Evolutionary conservation across 176 grass and related monocot genomes (phyloP).

Genomic region (Panicum miliaceum): DNA sequence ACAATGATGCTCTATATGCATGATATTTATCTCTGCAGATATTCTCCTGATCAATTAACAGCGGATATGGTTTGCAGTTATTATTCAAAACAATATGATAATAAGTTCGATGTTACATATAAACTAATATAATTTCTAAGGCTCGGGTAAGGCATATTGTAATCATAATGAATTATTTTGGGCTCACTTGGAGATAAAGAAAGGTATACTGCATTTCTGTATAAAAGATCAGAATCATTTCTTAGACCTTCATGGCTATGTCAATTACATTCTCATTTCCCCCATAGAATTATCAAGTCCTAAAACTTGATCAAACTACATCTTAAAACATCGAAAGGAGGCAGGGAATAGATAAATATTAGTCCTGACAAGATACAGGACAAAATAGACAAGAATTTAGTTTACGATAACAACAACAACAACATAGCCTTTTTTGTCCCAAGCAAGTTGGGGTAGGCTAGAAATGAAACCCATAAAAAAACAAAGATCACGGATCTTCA

Average conservation of each 20-base stretch:
- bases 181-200: neutral
- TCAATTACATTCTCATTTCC: neutral
- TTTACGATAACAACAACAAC: no score
- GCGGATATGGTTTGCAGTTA: neutral
- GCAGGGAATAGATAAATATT: constrained; percentile 9
- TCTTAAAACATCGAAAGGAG: neutral
- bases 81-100: neutral
- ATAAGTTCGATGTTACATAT: neutral
- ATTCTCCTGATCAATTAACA: neutral
- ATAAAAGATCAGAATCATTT: constrained; percentile 9
- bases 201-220: neutral
- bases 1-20: constrained; percentile 14
- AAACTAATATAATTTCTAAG: neutral
- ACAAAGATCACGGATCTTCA: no score
- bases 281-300: neutral
- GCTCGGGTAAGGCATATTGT: neutral
- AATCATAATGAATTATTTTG: neutral
- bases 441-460: no score
- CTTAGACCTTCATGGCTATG: neutral
- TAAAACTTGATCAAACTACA: neutral
- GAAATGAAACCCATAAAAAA: no score
- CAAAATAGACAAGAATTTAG: neutral
- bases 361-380: neutral
- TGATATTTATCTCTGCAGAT: neutral
- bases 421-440: no score